Conservation (phyloP, 2,329 filamentous ascomycete genomes). For the Neospermospora avenae region DNA sequence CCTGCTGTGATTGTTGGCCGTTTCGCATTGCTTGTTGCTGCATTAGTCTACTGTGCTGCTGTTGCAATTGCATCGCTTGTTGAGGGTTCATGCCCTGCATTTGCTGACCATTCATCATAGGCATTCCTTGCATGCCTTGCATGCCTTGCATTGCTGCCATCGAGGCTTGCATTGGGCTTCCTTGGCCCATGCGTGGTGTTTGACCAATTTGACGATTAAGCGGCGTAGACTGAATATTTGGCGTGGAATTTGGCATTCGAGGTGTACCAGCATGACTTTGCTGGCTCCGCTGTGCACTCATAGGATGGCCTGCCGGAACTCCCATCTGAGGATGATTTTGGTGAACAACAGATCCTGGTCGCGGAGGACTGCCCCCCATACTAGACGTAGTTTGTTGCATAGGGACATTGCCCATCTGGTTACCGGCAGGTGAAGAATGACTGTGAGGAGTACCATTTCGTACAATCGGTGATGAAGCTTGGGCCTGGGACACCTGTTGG, state of each 20-base stretch:
- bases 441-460: slow-evolving; percentile 63
- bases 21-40: slow-evolving; percentile 28
- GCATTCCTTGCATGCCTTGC: slow-evolving; percentile 45
- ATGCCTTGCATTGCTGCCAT: slow-evolving; percentile 53
- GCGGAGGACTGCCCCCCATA: slow-evolving; percentile 65
- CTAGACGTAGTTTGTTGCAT: slow-evolving; percentile 66
- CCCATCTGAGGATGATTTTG: slow-evolving; percentile 52
- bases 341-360: slow-evolving; percentile 64
- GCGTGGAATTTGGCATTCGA: slow-evolving; percentile 58
- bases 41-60: too few relatives aligned
- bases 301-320: slow-evolving; percentile 58
- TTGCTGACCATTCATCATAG: slow-evolving; percentile 45
- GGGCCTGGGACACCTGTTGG: slow-evolving; percentile 56
- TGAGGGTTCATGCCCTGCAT: too few relatives aligned
- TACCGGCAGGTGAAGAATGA: slow-evolving; percentile 64
- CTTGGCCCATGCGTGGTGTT: slow-evolving; percentile 61
- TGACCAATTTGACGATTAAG: slow-evolving; percentile 51
- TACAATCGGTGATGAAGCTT: slow-evolving; percentile 65
- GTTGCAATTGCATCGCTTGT: too few relatives aligned
- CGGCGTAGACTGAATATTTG: slow-evolving; percentile 61
- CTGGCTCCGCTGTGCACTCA: slow-evolving; percentile 63
- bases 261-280: slow-evolving; percentile 66
- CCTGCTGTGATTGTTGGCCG: slow-evolving; percentile 27
- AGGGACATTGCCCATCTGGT: slow-evolving; percentile 42
- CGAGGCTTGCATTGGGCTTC: slow-evolving; percentile 58